Conservation (phyloP, 176 grass and related monocot genomes). For the Phragmites australis region DNA sequence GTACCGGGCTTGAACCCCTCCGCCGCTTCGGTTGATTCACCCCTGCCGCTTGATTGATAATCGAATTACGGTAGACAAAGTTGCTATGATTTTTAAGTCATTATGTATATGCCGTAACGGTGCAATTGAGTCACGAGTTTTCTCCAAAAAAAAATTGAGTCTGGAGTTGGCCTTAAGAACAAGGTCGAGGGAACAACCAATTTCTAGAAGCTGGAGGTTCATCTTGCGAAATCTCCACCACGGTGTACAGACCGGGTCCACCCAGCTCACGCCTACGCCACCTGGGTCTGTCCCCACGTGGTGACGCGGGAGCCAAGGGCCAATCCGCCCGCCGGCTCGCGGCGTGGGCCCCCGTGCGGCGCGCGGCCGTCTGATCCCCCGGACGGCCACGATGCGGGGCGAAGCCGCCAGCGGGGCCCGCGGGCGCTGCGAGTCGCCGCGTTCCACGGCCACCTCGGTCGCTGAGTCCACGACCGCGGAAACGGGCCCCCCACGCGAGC, state of each 20-base stretch:
- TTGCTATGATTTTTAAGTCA: too few species aligned
- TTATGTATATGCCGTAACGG: too few species aligned
- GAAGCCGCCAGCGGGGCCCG: neutral
- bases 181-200: too few species aligned
- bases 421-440: slow-evolving; percentile 20
- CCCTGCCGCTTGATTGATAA: too few species aligned
- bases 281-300: neutral
- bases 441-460: slow-evolving; percentile 29
- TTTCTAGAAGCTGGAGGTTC: neutral
- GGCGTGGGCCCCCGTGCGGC: too few species aligned
- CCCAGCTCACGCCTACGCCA: too few species aligned
- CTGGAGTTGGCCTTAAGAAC: too few species aligned
- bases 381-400: neutral
- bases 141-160: too few species aligned
- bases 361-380: neutral
- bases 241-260: too few species aligned
- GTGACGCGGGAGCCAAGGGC: neutral
- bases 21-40: too few species aligned
- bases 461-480: neutral
- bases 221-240: neutral
- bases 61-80: too few species aligned
- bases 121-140: neutral
- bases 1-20: too few species aligned
- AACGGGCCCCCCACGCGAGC: neutral
- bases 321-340: neutral